Evolutionary conservation across 495 filamentous ascomycete genomes (phyloP).

Genomic region (Hypoxylon fragiforme): DNA sequence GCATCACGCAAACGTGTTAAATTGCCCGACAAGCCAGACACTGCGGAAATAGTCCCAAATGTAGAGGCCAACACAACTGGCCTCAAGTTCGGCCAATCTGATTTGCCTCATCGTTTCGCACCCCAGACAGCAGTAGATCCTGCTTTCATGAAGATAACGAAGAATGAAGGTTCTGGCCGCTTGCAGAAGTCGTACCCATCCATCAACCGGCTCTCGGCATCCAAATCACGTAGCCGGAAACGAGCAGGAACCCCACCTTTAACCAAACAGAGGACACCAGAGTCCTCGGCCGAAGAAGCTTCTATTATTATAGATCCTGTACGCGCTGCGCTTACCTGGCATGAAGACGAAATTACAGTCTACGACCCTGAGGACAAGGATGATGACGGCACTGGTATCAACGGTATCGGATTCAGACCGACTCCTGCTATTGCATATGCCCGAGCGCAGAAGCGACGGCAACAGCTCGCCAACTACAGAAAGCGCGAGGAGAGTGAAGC

Average conservation of each 20-base stretch:
- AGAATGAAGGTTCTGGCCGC: constrained; percentile 23
- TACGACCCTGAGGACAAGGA: constrained; percentile 73
- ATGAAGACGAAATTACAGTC: constrained; percentile 81
- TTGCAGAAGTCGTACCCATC: constrained; percentile 42
- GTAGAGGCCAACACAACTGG: background rate
- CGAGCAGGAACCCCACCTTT: constrained; percentile 50
- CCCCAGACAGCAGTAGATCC: constrained; percentile 35
- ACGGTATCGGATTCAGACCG: constrained; percentile 89
- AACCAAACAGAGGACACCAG: constrained; percentile 26
- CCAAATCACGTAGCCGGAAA: constrained; percentile 46
- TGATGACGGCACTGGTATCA: constrained; percentile 79
- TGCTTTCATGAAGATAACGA: constrained; percentile 33
- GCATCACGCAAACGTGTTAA: constrained; percentile 45
- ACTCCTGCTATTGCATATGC: constrained; percentile 81
- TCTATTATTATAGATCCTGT: constrained; percentile 52
- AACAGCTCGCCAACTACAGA: constrained; percentile 84
- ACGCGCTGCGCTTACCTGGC: constrained; percentile 71
- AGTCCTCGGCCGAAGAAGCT: constrained; percentile 26
- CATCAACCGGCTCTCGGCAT: constrained; percentile 43
- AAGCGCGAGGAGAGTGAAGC: constrained; percentile 83
- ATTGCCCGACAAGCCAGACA: constrained; percentile 34
- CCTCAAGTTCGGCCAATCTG: background rate
- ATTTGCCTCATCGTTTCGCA: constrained; percentile 24
- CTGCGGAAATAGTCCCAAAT: constrained; percentile 10
- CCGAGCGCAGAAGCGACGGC: constrained; percentile 70